These are phyloP conservation scores for Fusarium lyarnte DNA, from an alignment of 2,329 filamentous ascomycete species.

Conservation along the genomic window DNA sequence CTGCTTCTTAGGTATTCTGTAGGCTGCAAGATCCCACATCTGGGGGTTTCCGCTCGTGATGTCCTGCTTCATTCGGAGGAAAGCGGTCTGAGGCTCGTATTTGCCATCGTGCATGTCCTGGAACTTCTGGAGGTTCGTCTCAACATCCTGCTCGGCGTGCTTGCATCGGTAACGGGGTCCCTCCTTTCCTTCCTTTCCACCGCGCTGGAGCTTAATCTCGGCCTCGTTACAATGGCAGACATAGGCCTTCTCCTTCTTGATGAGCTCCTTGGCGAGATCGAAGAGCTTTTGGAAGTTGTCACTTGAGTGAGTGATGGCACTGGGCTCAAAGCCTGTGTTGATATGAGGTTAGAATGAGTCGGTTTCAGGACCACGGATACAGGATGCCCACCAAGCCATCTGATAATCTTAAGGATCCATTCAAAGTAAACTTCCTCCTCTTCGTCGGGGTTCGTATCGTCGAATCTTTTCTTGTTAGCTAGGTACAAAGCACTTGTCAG, in stretches of 20 bases:
- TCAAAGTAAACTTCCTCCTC: constrained; percentile 91
- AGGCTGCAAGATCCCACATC: constrained; percentile 96
- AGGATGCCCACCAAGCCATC: constrained; percentile 67
- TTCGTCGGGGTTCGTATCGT: constrained; percentile 94
- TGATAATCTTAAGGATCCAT: constrained; percentile 87
- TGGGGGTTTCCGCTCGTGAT: constrained; percentile 86
- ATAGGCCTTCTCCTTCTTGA: constrained; percentile 76
- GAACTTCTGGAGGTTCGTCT: constrained; percentile 84
- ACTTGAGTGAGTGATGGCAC: constrained; percentile 83
- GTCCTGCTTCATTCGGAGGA: constrained; percentile 93
- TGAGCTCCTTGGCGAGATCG: constrained; percentile 86
- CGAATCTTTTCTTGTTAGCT: constrained; percentile 67
- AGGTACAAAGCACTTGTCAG: neutral
- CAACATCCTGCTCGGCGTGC: constrained; percentile 78
- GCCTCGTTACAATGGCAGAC: constrained; percentile 88
- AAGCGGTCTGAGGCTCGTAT: constrained; percentile 85
- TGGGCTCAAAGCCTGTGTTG: constrained; percentile 71
- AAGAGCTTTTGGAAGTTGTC: constrained; percentile 92
- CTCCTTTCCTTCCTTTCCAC: constrained; percentile 72
- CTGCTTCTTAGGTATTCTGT: constrained; percentile 79
- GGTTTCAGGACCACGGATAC: neutral
- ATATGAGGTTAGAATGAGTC: constrained; percentile 3
- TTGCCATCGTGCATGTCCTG: constrained; percentile 90
- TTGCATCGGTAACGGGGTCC: constrained; percentile 80
- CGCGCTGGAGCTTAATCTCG: constrained; percentile 87